Evolutionary conservation across 1,139 yeast genomes (phyloP), one percentile per base, ranked within the genome.

Genomic region (Wickerhamomyces sp.): DNA sequence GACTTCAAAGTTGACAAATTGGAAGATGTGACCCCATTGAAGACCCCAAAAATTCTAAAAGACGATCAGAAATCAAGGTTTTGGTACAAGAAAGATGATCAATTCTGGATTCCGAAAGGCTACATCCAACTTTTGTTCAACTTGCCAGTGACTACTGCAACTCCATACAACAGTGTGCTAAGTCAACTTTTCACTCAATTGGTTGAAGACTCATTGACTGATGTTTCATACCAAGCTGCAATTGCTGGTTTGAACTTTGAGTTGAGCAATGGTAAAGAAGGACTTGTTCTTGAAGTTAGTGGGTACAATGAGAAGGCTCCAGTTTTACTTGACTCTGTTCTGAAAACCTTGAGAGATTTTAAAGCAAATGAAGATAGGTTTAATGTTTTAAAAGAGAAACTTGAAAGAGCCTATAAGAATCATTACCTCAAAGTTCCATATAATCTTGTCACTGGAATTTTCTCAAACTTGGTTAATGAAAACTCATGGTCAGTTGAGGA

Each of bases 1-100:
- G 69, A 85, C 52, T 87, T 91, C 51, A 67, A 68, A 2, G 78
- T 87, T 6, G 65, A 64, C 22, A 70, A 67, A 42, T 55, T 61
- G 30, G 70, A 69, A 28, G 56, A 57, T 10, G 49, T 41, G 18
- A 56, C 54, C 23, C 67, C 71, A 7, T 43, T 58, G 16, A 63
- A 60, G 35, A 63, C 65, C 30, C 88, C 88, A 4, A 51, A 59
- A 14, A 57, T 81, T 30, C 53, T 79, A 34, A 58, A 62, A 40
- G 57, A 65, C 20, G 62, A 62, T 31, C 54, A 62, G 1, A 59
- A 54, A 30, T 52, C 68, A 26, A 75, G 68, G 49, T 65, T 87
- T 24, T 91, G 98, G 98, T 87, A 70, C 59, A 91, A 89, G 56
- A 83, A 83, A 52, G 96, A 91, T 60, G 96, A 91, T 47, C 77